These are phyloP conservation scores for Triticum aestivum DNA, from an alignment of 176 grass and related monocot genomes.

Conservation along the genomic window DNA sequence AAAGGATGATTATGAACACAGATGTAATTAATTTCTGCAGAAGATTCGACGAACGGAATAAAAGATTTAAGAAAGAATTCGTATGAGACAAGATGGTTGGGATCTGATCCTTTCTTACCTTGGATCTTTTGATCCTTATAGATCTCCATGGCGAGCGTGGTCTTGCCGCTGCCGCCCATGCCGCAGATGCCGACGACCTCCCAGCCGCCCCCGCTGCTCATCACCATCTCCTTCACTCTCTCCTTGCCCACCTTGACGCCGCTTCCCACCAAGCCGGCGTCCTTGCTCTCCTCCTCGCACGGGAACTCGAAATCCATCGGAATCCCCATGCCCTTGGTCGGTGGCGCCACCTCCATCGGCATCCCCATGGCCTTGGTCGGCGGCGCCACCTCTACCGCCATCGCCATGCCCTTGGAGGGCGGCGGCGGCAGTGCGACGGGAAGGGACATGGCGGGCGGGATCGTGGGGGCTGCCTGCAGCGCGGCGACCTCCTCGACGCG, in stretches of 20 bases:
- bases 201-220: conserved; percentile 54
- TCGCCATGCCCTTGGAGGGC: conserved; percentile 15
- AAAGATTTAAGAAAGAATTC: neutral
- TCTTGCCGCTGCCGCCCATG: conserved; percentile 98
- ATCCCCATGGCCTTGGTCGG: neutral
- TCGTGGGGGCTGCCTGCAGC: neutral
- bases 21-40: neutral
- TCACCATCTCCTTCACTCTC: conserved; percentile 86
- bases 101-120: conserved; percentile 53
- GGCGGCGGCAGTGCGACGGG: conserved; percentile 33
- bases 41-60: neutral
- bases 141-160: conserved; percentile 92
- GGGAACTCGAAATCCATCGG: conserved; percentile 19
- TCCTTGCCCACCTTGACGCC: conserved; percentile 71
- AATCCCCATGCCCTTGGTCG: neutral
- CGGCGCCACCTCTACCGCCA: neutral
- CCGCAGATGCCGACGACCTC: conserved; percentile 84
- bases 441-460: conserved; percentile 38
- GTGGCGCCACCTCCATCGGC: neutral
- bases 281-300: neutral
- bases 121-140: conserved; percentile 72
- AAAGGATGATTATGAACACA: neutral
- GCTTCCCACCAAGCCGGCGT: conserved; percentile 30
- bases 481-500: conserved; percentile 60
- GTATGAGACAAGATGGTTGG: neutral